Evolutionary conservation across 2,329 filamentous ascomycete species (phyloP), one percentile per base, ranked within the genome.

Genomic region (Rasamsonia emersonii): DNA sequence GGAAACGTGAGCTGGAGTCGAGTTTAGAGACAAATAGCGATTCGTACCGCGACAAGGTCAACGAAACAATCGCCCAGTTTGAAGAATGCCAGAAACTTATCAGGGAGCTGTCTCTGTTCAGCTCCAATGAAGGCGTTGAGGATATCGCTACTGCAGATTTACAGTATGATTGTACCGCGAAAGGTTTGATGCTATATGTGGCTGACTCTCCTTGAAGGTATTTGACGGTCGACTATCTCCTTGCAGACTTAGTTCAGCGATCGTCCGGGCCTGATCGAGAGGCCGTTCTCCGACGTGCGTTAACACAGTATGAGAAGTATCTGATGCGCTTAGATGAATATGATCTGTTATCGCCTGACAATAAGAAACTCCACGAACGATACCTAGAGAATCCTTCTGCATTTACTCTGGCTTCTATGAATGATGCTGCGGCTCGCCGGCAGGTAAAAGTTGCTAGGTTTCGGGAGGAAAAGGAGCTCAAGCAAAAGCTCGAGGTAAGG

Each of bases 381-480:
- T 94, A 91, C 59, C 69, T 70, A 32, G 82, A 91, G 35, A 72
- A 79, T 15, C 80, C 79, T 3, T 64, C 68, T n/a, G 63, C 64
- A 2, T 95, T 95, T 57, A 79, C 79, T 28, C 79, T 83, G 3
- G 76, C 82, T 11, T 72, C 77, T 11, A 71, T 71, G 6, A 70
- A 65, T 14, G 75, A 83, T 58, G 74, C 84, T 3, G 73, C 79
- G 13, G 73, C 77, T 18, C 73, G 81, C 40, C 73, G 91, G 44
- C 79, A 88, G 35, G 76, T 78, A 28, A 98, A 96, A 62, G 93
- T 98, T 45, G 73, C 77, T 26, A 77, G 82, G 39, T 95, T 86
- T 61, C 79, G 76, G 47, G 75, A 83, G 31, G 91, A 96, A 58
- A 94, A 91, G 56, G 77, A 82, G 40, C 61, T 98, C 38, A 86